Conservation (phyloP, 768 basidiomycete genomes). For the Albatrellus ellisii region DNA sequence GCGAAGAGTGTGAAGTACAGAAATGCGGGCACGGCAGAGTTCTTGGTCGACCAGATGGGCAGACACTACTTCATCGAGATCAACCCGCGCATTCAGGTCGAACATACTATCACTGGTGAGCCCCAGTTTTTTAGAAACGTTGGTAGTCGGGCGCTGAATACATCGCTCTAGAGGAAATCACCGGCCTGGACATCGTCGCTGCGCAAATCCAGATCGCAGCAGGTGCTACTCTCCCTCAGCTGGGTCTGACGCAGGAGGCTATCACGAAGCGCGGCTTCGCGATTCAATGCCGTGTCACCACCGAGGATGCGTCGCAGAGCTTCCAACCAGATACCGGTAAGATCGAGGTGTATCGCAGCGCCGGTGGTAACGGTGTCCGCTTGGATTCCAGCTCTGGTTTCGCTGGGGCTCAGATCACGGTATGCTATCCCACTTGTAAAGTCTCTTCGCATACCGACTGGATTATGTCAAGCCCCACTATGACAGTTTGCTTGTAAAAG, state of each 20-base stretch:
- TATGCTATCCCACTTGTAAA: conserved; percentile 23
- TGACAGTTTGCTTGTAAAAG: conserved; percentile 95
- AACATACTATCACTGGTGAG: conserved; percentile 95
- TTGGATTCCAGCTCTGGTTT: conserved; percentile 96
- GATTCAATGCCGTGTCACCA: conserved; percentile 97
- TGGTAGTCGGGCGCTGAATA: conserved; percentile 3
- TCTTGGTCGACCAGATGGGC: conserved; percentile 93
- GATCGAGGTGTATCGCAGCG: conserved; percentile 97
- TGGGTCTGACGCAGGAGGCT: conserved; percentile 91
- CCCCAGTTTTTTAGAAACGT: conserved; percentile 4
- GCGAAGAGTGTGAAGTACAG: conserved; percentile 89
- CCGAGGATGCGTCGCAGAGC: conserved; percentile 81
- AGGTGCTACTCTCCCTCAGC: conserved; percentile 88
- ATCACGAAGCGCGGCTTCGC: conserved; percentile 95
- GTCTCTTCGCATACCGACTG: not conserved
- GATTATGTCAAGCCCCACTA: conserved; percentile 68
- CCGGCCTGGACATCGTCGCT: conserved; percentile 97
- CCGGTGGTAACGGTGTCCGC: conserved; percentile 97
- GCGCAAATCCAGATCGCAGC: conserved; percentile 99
- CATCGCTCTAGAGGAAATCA: conserved; percentile 77
- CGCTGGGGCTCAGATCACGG: conserved; percentile 97
- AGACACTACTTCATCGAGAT: conserved; percentile 99
- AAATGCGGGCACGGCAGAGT: conserved; percentile 97
- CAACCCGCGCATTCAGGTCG: conserved; percentile 98
- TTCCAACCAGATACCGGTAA: conserved; percentile 99